Evolutionary conservation across 306 rosid species (phyloP), one percentile per base, ranked within the genome.

Genomic region (Mimosa pudica): DNA sequence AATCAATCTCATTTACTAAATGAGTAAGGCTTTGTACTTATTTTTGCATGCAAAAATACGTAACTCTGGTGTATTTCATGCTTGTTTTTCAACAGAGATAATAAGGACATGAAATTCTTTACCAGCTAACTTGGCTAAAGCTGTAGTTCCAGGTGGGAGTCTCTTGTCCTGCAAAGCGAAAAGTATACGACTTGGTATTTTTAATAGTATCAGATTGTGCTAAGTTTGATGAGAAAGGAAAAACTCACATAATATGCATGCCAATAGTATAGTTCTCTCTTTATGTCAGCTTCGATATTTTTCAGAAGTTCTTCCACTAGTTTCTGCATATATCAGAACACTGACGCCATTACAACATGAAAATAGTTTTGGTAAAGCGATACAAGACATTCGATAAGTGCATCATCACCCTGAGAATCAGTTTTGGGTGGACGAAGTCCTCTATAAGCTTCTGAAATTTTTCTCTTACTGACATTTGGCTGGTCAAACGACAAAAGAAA

Each of bases 121-220:
- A 90, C 98, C 97, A 88, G 90, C 95, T 79, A 94, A 78, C 83
- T 94, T 94, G 63, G 88, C 86, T 75, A 89, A 77, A 75, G 98
- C 93, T 70, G 85, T 83, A 58, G 91, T 84, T 84, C 97, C 97
- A 58, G 84, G 82, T 77, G 95, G 97, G 71, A 92, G 89, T 87
- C 90, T 89, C 77, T 91, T 94, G 13, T 86, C 89, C 98, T 94
- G 89, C 71, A 60, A 73, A 54, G 60, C 20, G 36, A 24, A 60
- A 3, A 60, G 14, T 1, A 3, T 9, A 81, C 47, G 58, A 12
- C 54, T 49, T 16, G 79, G 13, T 60, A 61, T 86, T 78, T 75
- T 30, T 41, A 80, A 63, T 51, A 8, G 20, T 8, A 33, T 83
- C 38, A 3, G 13, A 18, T 30, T 54, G 18, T 41, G 13, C 46